phyloP scores from a whole-genome alignment of 2,329 filamentous ascomycete species.

The Xylaria sp. region DNA sequence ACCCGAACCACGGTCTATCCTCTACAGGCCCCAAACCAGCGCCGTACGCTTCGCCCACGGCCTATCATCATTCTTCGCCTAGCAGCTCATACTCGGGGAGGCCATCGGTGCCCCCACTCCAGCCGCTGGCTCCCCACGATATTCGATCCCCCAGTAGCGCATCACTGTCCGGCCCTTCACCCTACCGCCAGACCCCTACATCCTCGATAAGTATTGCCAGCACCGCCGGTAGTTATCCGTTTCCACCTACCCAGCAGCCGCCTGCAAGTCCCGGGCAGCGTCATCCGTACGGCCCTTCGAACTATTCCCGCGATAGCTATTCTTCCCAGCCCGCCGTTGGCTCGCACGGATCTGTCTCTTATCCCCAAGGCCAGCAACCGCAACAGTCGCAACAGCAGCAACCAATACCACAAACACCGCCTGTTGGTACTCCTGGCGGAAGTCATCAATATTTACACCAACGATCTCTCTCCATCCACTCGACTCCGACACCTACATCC shows the following conservation, averaged over 20 bases:
- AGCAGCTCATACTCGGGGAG: constrained; percentile 53
- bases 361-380: constrained; percentile 51
- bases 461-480: constrained; percentile 68
- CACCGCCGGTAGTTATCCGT: constrained; percentile 62
- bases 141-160: constrained; percentile 61
- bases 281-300: constrained; percentile 60
- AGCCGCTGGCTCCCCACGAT: constrained; percentile 59
- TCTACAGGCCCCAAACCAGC: constrained; percentile 44
- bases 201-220: constrained; percentile 55
- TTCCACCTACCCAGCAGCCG: constrained; percentile 56
- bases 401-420: constrained; percentile 61
- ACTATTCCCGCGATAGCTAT: constrained; percentile 58
- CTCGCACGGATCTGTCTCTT: constrained; percentile 49
- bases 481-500: constrained; percentile 69
- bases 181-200: constrained; percentile 62
- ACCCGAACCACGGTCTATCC: constrained; percentile 47
- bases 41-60: constrained; percentile 55
- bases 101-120: constrained; percentile 53
- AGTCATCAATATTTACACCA: constrained; percentile 53
- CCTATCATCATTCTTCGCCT: constrained; percentile 51
- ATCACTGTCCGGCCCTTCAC: constrained; percentile 57
- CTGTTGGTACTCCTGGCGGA: constrained; percentile 57
- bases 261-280: constrained; percentile 44
- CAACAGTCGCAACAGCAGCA: constrained; percentile 39
- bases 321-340: constrained; percentile 52